These are phyloP conservation scores for Polyporus tsugae DNA, from an alignment of 1,284 basidiomycete genomes.

Conservation along the genomic window DNA sequence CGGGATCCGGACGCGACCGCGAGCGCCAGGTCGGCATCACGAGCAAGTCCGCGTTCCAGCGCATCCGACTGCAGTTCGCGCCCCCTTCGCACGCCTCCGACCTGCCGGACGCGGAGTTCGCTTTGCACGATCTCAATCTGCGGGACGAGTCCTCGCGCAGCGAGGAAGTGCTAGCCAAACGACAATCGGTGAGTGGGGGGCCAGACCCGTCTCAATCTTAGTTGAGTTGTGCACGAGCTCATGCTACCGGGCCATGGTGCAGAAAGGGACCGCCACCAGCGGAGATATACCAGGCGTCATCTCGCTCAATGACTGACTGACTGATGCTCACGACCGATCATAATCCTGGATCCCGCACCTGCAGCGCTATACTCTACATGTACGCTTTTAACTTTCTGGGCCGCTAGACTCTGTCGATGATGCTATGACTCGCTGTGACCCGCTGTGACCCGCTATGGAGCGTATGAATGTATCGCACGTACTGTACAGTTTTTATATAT, in stretches of 20 bases:
- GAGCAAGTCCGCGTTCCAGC: constrained; percentile 10
- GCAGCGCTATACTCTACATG: neutral
- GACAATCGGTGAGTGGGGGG: neutral
- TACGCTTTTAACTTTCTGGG: neutral
- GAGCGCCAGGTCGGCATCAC: neutral
- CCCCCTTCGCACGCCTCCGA: constrained; percentile 2
- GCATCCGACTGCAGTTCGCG: constrained; percentile 1
- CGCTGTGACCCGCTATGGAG: neutral
- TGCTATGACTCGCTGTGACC: neutral
- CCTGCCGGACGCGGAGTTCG: neutral
- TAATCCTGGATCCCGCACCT: neutral
- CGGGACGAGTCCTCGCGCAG: neutral
- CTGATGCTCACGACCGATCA: constrained; percentile 1
- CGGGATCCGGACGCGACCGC: neutral
- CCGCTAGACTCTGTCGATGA: neutral
- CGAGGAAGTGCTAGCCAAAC: neutral
- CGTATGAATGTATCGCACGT: neutral
- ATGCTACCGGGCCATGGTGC: neutral
- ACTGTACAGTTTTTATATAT: neutral
- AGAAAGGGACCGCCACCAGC: neutral
- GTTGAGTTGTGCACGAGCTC: neutral
- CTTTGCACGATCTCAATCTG: neutral
- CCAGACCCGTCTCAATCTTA: neutral
- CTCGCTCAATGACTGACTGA: constrained; percentile 1
- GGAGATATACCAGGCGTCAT: neutral